Conservation (phyloP, 2,329 filamentous ascomycete species). For the Beauveria bassiana region DNA sequence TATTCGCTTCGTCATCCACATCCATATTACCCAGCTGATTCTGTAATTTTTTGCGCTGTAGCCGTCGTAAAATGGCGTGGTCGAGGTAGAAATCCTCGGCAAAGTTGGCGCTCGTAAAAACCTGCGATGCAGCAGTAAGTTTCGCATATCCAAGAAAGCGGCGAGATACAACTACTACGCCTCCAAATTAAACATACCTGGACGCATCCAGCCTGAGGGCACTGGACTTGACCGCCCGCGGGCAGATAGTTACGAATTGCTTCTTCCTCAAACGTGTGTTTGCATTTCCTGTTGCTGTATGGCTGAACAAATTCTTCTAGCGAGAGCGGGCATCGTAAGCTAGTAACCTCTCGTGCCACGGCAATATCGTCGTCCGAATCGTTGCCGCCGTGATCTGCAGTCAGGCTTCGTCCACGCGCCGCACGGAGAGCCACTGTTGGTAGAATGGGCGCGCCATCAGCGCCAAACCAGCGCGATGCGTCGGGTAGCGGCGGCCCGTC, state of each 20-base stretch:
- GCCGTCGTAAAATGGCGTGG: slow-evolving; percentile 46
- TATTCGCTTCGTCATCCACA: slow-evolving; percentile 33
- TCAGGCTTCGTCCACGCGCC: slow-evolving; percentile 5
- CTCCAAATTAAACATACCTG: slow-evolving; percentile 32
- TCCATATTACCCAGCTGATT: slow-evolving; percentile 26
- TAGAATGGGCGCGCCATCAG: slow-evolving; percentile 36
- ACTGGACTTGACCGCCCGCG: slow-evolving; percentile 38
- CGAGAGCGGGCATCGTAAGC: slow-evolving; percentile 63
- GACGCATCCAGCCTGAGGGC: slow-evolving; percentile 58
- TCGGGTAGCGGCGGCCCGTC: slow-evolving; percentile 45
- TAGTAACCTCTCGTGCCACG: slow-evolving; percentile 54
- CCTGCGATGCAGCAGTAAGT: slow-evolving; percentile 25
- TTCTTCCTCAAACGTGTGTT: slow-evolving; percentile 62
- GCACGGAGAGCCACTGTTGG: slow-evolving; percentile 13
- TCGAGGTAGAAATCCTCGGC: slow-evolving; percentile 48
- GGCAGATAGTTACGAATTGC: slow-evolving; percentile 52
- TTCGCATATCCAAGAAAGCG: neutral
- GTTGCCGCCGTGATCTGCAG: slow-evolving; percentile 25
- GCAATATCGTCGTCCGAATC: slow-evolving; percentile 62
- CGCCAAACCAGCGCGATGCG: slow-evolving; percentile 45
- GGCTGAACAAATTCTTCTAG: slow-evolving; percentile 58
- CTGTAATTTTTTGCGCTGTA: slow-evolving; percentile 44
- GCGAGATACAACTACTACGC: neutral
- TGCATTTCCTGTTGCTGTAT: slow-evolving; percentile 58
- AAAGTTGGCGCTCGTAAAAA: slow-evolving; percentile 32